These are phyloP conservation scores for Tylopilus felleus DNA, from an alignment of 768 basidiomycete genomes.

Conservation along the genomic window DNA sequence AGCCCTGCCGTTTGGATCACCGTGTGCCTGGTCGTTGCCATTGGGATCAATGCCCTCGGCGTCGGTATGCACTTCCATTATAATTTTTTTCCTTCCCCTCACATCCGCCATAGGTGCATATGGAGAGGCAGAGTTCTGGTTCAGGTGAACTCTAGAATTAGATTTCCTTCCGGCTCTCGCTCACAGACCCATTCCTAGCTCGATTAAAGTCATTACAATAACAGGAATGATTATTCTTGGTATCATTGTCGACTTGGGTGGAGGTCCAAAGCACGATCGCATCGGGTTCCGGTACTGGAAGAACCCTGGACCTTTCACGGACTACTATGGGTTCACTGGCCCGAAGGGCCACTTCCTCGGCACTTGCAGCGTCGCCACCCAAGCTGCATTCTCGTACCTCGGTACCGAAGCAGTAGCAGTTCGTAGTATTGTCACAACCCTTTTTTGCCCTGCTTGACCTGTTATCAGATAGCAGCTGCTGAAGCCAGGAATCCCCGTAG, in stretches of 20 bases:
- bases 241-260: conserved; percentile 49
- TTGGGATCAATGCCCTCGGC: conserved; percentile 44
- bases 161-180: neutral
- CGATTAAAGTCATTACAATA: conserved; percentile 52
- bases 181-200: conserved; percentile 24
- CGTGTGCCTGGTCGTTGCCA: conserved; percentile 48
- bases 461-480: conserved; percentile 39
- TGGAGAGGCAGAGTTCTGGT: conserved; percentile 49
- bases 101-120: conserved; percentile 32
- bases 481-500: conserved; percentile 50
- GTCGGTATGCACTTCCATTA: conserved; percentile 26
- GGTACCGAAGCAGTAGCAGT: conserved; percentile 54
- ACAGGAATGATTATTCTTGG: conserved; percentile 45
- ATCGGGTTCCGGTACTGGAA: conserved; percentile 47
- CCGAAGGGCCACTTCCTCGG: conserved; percentile 49
- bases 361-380: conserved; percentile 50
- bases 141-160: conserved; percentile 28
- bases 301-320: conserved; percentile 55
- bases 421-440: conserved; percentile 3
- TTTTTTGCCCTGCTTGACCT: neutral
- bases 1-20: conserved; percentile 51
- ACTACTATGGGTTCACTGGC: conserved; percentile 40
- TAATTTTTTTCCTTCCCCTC: neutral
- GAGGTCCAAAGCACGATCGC: conserved; percentile 51
- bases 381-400: conserved; percentile 59